Evolutionary conservation across 306 rosid species (phyloP).

Genomic region (Prunus davidiana): DNA sequence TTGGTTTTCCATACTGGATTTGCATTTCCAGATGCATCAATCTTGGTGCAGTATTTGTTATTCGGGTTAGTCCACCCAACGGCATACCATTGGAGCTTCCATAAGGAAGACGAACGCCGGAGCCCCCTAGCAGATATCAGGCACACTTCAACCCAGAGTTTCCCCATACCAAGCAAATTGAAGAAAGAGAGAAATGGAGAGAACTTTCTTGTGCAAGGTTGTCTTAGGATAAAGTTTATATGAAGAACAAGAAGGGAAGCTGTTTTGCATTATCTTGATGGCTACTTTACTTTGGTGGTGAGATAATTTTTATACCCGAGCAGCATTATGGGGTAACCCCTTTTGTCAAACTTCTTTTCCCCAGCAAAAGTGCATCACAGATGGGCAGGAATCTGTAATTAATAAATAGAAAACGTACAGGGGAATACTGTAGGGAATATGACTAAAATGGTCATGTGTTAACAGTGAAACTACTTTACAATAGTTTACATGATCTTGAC

Average conservation of each 20-base stretch:
- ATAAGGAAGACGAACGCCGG: constrained; percentile 50
- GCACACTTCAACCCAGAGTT: constrained; percentile 69
- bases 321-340: constrained; percentile 31
- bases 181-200: constrained; percentile 11
- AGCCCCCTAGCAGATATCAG: constrained; percentile 77
- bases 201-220: constrained; percentile 26
- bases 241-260: constrained; percentile 14
- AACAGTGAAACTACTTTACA: not conserved
- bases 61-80: constrained; percentile 77
- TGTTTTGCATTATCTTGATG: constrained; percentile 32
- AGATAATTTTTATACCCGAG: constrained; percentile 34
- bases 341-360: constrained; percentile 27
- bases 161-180: constrained; percentile 50
- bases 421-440: constrained; percentile 5
- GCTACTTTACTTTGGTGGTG: constrained; percentile 49
- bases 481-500: constrained; percentile 10
- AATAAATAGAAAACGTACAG: constrained; percentile 5
- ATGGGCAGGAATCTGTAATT: constrained; percentile 32
- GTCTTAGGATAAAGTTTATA: constrained; percentile 15
- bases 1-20: constrained; percentile 83
- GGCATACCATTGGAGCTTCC: constrained; percentile 86
- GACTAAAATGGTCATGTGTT: not conserved
- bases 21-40: constrained; percentile 64
- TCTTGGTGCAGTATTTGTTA: constrained; percentile 82
- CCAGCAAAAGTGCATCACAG: constrained; percentile 29